Evolutionary conservation across 495 filamentous ascomycete genomes (phyloP), one percentile per base, ranked within the genome.

Genomic region (Hyaloscypha hepaticicola): DNA sequence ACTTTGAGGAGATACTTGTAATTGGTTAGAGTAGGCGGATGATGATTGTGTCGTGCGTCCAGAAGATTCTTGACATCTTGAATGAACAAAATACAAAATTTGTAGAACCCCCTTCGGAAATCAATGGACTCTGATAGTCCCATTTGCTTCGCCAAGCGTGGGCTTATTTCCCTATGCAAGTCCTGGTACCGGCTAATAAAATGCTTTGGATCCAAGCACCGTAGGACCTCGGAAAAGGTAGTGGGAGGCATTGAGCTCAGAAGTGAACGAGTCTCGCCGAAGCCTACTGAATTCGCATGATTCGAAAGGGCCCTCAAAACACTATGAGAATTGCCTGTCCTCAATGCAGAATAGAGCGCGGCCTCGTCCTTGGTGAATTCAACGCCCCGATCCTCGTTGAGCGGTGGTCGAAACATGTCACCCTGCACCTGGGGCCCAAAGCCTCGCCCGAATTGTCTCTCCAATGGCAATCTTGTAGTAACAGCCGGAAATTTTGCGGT

Each of bases 1-100:
- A 81, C 83, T 56, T 80, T 77, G 25, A 90, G 76, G 16, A 89
- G 74, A 59, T 85, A 80, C 1, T 74, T 81, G 69, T 84, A 87
- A 61, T 88, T 86, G 0, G 71, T 72, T 25, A 82, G 70, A 21
- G 72, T 72, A 14, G 84, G 63, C 11, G 33, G 24, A 0, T 74
- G 77, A 0, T 61, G 68, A 1, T 55, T 57, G 5, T 65, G 67
- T 55, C 83, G 73, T 21, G 76, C 74, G n/a, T 60, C 55, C 0
- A 78, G 61, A 16, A 87, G 75, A 0, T 59, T 63, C 22, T 69
- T 66, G 1, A 87, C 55, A 22, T 77, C 74, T 2, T 60, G 61
- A 0, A 76, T 66, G 61, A 82, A 85, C 2, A 49, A 5, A 11
- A 12, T 60, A 22, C 56, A 61, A 29, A 72, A 69, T 31, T 56